A percentile compares a stretch with the other conserved stretches of the same genome.
These are phyloP conservation scores for Suillus hirtellus DNA, from an alignment of 768 basidiomycete species.

Conservation along the genomic window DNA sequence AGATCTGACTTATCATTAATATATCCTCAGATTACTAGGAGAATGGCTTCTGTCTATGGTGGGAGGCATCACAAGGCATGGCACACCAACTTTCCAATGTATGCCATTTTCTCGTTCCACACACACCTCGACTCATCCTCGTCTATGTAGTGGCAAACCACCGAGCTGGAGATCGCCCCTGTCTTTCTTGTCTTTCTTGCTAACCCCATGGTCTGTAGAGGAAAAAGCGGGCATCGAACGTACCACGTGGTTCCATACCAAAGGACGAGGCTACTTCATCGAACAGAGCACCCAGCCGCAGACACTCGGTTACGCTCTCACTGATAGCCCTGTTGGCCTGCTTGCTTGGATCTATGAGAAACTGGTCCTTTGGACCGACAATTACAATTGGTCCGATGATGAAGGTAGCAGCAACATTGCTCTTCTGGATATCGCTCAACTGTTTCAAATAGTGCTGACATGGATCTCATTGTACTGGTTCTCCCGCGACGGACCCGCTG, in stretches of 20 bases:
- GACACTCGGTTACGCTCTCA: slow-evolving; percentile 52
- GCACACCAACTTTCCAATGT: slow-evolving; percentile 52
- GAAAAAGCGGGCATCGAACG: slow-evolving; percentile 29
- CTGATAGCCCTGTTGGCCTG: slow-evolving; percentile 58
- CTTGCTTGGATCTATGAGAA: slow-evolving; percentile 61
- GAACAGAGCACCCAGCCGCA: slow-evolving; percentile 48
- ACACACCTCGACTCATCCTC: background rate
- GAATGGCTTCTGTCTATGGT: slow-evolving; percentile 37
- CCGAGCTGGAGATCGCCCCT: slow-evolving; percentile 31
- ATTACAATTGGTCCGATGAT: slow-evolving; percentile 58
- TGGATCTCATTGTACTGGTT: slow-evolving; percentile 64
- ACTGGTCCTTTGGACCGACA: slow-evolving; percentile 48
- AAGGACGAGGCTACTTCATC: slow-evolving; percentile 32
- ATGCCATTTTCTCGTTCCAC: background rate
- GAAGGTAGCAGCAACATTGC: slow-evolving; percentile 40
- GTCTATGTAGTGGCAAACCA: slow-evolving; percentile 19
- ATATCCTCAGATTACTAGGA: slow-evolving; percentile 33
- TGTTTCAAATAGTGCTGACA: slow-evolving; percentile 45
- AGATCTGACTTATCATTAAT: background rate
- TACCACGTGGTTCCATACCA: slow-evolving; percentile 17
- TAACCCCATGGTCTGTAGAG: slow-evolving; percentile 28
- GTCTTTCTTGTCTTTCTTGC: slow-evolving; percentile 26
- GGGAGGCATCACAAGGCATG: slow-evolving; percentile 48
- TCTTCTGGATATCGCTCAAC: background rate
- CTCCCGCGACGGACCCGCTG: slow-evolving; percentile 57